A percentile compares a stretch with the other conserved stretches of the same genome.
Conservation (phyloP, 2,329 filamentous ascomycete genomes). For the Ramichloridium luteum region DNA sequence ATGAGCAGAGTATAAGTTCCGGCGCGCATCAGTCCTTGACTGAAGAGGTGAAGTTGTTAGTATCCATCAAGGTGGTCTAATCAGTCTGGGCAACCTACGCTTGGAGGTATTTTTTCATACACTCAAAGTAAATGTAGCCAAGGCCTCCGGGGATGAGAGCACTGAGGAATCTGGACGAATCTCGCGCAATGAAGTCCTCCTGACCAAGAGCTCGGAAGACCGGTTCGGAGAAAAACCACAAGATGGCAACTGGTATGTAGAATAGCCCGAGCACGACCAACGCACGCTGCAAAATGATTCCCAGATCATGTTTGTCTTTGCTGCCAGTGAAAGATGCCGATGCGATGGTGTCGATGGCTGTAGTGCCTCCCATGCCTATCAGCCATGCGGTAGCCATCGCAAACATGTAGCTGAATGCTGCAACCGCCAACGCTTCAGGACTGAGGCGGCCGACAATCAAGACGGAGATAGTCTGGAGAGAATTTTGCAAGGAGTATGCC, state of each 20-base stretch:
- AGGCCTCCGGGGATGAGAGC: conserved; percentile 68
- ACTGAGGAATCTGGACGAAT: conserved; percentile 61
- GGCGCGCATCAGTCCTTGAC: conserved; percentile 49
- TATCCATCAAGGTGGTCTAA: too few relatives aligned
- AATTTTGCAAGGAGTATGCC: conserved; percentile 77
- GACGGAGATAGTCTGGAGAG: conserved; percentile 69
- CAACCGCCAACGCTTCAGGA: conserved; percentile 65
- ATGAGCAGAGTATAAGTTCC: conserved; percentile 52
- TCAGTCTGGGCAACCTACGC: too few relatives aligned
- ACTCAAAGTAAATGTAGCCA: conserved; percentile 80
- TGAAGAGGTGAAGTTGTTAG: too few relatives aligned
- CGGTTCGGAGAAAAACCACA: conserved; percentile 65
- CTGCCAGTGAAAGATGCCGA: conserved; percentile 74
- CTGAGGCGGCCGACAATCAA: conserved; percentile 69
- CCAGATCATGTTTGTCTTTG: conserved; percentile 64
- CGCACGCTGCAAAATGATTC: conserved; percentile 63
- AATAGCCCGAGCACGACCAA: conserved; percentile 60
- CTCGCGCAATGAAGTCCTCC: conserved; percentile 60
- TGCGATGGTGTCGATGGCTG: conserved; percentile 72
- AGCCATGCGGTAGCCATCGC: conserved; percentile 83
- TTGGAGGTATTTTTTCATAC: conserved; percentile 52
- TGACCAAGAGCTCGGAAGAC: conserved; percentile 66
- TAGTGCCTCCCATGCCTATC: conserved; percentile 73
- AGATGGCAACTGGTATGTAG: conserved; percentile 57
- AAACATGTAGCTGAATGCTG: conserved; percentile 88